A percentile compares a stretch with the other conserved stretches of the same genome.
These are phyloP conservation scores for Plasmodium cynomolgi DNA, from an alignment of 169 alveolate genomes.

Conservation along the genomic window DNA sequence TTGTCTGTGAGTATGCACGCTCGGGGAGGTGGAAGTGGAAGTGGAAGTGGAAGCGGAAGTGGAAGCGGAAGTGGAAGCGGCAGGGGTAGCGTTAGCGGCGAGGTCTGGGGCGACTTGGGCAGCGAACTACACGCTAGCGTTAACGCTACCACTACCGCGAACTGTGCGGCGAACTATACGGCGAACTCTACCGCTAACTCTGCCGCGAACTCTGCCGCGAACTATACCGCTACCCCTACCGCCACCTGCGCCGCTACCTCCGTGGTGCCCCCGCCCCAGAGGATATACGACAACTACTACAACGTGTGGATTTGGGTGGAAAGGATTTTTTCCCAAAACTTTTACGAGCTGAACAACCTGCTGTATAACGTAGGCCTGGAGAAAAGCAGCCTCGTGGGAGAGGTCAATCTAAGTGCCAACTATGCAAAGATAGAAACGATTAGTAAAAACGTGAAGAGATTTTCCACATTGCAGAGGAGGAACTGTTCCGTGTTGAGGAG, in stretches of 20 bases:
- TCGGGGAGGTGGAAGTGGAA: background rate
- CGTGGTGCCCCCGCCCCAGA: background rate
- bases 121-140: background rate
- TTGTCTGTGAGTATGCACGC: constrained; percentile 3
- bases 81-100: too few species aligned
- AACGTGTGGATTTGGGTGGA: constrained; percentile 75
- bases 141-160: background rate
- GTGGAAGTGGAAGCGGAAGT: background rate
- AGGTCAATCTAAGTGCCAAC: background rate
- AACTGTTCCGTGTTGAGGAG: constrained; percentile 40
- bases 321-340: constrained; percentile 30
- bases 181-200: background rate
- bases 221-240: background rate
- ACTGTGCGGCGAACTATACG: background rate
- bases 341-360: constrained; percentile 57
- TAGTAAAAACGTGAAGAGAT: constrained; percentile 48
- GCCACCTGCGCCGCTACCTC: background rate
- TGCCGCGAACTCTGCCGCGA: background rate
- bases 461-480: constrained; percentile 32
- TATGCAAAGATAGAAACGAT: constrained; percentile 58
- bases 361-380: constrained; percentile 1
- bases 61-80: background rate
- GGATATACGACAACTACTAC: constrained; percentile 49
- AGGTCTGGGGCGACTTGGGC: background rate
- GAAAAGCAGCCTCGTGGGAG: background rate